Percentiles rank a stretch among this genome's conserved stretches.
Conservation (phyloP, 441 rosid species). For the Gossypium lobatum region DNA sequence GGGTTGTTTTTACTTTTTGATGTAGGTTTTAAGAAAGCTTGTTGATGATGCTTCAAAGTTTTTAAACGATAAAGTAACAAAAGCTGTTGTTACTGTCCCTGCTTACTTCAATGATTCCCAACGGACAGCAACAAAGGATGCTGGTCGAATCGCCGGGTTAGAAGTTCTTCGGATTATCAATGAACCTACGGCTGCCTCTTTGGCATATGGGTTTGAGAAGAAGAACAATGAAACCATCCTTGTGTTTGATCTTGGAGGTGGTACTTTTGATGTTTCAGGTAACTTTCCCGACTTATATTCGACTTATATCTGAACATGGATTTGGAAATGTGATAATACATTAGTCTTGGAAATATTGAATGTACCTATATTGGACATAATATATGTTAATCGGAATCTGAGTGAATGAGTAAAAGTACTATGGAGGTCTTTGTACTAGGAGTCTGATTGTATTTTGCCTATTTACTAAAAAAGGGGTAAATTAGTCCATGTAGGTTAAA, state of each 20-base stretch:
- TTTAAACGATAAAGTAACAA: slow-evolving; percentile 83
- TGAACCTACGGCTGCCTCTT: slow-evolving; percentile 93
- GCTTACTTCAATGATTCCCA: slow-evolving; percentile 98
- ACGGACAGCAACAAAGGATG: slow-evolving; percentile 96
- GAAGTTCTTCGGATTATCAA: slow-evolving; percentile 95
- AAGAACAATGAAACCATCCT: slow-evolving; percentile 88
- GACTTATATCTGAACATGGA: not conserved
- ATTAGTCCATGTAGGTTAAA: too few species aligned
- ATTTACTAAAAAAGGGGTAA: too few species aligned
- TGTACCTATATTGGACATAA: too few species aligned
- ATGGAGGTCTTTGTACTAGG: too few species aligned
- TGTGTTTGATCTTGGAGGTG: slow-evolving; percentile 79
- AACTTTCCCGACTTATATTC: not conserved
- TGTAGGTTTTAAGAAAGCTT: slow-evolving; percentile 84
- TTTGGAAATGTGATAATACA: too few species aligned
- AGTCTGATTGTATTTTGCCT: too few species aligned
- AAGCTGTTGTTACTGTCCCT: slow-evolving; percentile 92
- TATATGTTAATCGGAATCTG: too few species aligned
- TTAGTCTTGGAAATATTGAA: too few species aligned
- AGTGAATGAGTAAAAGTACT: too few species aligned
- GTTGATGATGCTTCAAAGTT: slow-evolving; percentile 97
- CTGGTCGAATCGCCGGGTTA: slow-evolving; percentile 89
- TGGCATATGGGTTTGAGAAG: slow-evolving; percentile 93
- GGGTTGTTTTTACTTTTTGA: not conserved
- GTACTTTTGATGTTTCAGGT: slow-evolving; percentile 95